Base-by-base conservation (phyloP, 192 early-diverging fungal genomes). In the Coemansia sp. region DNA sequence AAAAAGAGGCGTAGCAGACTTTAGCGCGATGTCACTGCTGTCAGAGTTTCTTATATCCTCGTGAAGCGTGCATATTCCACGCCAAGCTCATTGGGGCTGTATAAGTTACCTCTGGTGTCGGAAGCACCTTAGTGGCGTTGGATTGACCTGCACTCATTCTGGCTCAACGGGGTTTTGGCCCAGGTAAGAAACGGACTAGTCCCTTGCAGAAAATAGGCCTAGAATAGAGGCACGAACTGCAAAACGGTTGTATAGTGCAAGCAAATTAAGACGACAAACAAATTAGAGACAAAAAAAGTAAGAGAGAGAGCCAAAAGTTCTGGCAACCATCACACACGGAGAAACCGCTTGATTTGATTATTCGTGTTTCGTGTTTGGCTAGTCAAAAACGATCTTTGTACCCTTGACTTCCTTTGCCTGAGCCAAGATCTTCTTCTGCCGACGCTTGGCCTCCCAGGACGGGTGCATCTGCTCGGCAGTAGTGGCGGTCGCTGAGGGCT, bases 341-440 rank as follows among this genome's bases (percentile, higher is more conserved):
- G 24, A 22, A 22, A n/a, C n/a, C 20, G 0, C 49, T 52, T 52
- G 49, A 24, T 52, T 22, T 9, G 8, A 22, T 54, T 4, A 31
- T 54, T 12, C 27, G 22, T 7, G 43, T 15, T 44, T 12, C 43
- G 43, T 15, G 43, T 16, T 16, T 16, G 12, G 12, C 43, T 44
- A 78, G 38, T 70, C 69, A 63, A 86, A 85, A 22, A 85, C 83
- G 70, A 87, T 86, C 54, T 78, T 81, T 59, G 72, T 85, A 55
- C 85, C 80, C 73, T 85, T 86, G 47, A 84, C 77, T 60, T 76
- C 68, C 75, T 80, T 80, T 18, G 86, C 86, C 68, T 72, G 68
- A 12, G 67, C 74, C 72, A 84, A 16, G 5, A 79, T 43, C 75
- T 84, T 72, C 69, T 74, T 76, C 43, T 84, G 74, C 44, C 66